phyloP scores from a whole-genome alignment of 23 red algal genomes.

The Gracilaria domingensis region DNA sequence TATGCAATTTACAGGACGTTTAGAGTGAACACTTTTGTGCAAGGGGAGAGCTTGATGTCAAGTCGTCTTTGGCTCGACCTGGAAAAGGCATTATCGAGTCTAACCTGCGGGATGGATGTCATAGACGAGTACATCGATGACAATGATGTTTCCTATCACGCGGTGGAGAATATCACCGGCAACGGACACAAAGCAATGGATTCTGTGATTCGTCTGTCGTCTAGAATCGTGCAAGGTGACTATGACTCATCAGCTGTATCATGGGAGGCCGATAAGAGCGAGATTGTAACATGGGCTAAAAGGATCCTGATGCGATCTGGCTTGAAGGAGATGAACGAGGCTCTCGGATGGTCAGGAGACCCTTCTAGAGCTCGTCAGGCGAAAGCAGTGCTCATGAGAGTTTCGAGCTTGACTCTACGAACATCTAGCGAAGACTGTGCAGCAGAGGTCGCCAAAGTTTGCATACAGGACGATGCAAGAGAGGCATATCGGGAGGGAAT shows the following conservation, averaged over 20 bases:
- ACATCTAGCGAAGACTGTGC: neutral
- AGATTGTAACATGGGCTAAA: constrained; percentile 10
- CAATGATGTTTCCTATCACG: neutral
- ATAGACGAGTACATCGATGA: constrained; percentile 1
- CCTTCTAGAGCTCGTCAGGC: neutral
- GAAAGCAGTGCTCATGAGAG: neutral
- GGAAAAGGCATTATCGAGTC: neutral
- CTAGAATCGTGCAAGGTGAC: constrained; percentile 6
- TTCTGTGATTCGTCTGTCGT: neutral
- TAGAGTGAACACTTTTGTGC: constrained; percentile 12
- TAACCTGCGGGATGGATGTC: constrained; percentile 24
- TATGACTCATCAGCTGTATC: neutral
- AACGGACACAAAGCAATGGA: constrained; percentile 11
- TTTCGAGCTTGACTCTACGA: neutral
- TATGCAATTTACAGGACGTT: constrained; percentile 30
- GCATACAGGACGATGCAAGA: neutral
- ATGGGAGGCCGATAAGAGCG: neutral
- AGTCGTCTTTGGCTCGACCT: constrained; percentile 15
- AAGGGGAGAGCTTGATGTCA: neutral
- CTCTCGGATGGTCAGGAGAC: constrained; percentile 10
- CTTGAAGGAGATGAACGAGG: constrained; percentile 22
- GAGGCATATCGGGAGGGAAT: neutral
- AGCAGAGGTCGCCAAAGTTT: neutral
- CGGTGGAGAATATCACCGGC: neutral
- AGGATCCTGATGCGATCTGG: constrained; percentile 10